phyloP scores from a whole-genome alignment of 495 filamentous ascomycete genomes.

The Parachaetomium inaequale region DNA sequence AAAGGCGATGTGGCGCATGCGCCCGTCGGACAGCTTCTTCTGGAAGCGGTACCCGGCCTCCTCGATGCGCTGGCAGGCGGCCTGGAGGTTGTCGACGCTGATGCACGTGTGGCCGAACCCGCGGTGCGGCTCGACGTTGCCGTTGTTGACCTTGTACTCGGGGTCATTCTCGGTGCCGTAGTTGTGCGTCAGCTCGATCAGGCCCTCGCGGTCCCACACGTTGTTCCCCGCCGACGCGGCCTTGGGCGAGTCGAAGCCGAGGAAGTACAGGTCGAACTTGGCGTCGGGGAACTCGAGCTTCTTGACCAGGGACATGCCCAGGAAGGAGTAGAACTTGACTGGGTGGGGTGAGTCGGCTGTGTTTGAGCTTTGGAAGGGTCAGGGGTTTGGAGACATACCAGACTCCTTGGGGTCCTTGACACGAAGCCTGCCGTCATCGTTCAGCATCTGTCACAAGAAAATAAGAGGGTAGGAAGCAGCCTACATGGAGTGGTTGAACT shows the following conservation, averaged over 20 bases:
- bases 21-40: conserved; percentile 85
- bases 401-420: conserved; percentile 91
- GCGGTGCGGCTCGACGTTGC: conserved; percentile 79
- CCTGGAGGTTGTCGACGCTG: conserved; percentile 85
- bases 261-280: conserved; percentile 88
- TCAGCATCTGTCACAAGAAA: conserved; percentile 28
- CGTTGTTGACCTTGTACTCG: conserved; percentile 77
- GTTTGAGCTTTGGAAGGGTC: not conserved
- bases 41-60: conserved; percentile 89
- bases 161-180: conserved; percentile 89
- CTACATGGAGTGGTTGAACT: conserved; percentile 79
- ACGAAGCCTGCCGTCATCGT: conserved; percentile 62
- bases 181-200: conserved; percentile 95
- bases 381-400: conserved; percentile 37
- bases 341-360: not conserved
- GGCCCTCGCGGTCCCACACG: conserved; percentile 79
- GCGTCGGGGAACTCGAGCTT: conserved; percentile 67
- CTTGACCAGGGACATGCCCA: conserved; percentile 81
- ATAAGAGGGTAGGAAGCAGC: conserved; percentile 20
- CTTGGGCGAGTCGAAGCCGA: conserved; percentile 65
- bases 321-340: conserved; percentile 93
- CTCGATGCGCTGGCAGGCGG: conserved; percentile 81
- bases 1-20: conserved; percentile 88
- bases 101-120: conserved; percentile 92
- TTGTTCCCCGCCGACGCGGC: conserved; percentile 58